These are phyloP conservation scores for Chrysanthemum seticuspe DNA, from an alignment of 129 eudicot species.

Conservation along the genomic window DNA sequence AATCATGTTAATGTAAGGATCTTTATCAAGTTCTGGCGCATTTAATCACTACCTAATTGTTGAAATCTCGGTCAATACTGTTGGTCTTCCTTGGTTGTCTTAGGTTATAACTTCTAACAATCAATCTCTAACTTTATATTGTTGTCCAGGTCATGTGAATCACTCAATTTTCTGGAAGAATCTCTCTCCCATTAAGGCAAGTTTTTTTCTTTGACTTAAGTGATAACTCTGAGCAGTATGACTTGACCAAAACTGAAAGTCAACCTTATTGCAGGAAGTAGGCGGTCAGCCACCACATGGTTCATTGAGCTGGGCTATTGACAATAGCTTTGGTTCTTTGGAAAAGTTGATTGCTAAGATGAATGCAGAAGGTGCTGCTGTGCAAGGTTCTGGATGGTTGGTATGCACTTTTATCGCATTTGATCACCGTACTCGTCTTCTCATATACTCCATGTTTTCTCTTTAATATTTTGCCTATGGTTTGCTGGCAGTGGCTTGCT, in stretches of 20 bases:
- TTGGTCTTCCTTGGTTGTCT: not conserved
- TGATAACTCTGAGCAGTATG: not conserved
- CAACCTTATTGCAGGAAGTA: slow-evolving; percentile 59
- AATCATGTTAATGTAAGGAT: too few species aligned
- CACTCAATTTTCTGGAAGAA: slow-evolving; percentile 99
- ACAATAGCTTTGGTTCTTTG: slow-evolving; percentile 67
- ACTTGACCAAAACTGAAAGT: not conserved
- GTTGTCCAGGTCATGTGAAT: slow-evolving; percentile 79
- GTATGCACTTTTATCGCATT: slow-evolving; percentile 40
- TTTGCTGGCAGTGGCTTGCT: slow-evolving; percentile 82
- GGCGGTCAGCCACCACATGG: slow-evolving; percentile 91
- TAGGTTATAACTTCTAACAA: not conserved
- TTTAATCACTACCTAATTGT: not conserved
- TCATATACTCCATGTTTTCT: not conserved
- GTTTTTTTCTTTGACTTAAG: not conserved
- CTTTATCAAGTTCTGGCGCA: not conserved
- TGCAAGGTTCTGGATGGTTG: slow-evolving; percentile 99
- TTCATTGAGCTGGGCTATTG: slow-evolving; percentile 77
- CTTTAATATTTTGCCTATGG: slow-evolving; percentile 15
- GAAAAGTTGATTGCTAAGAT: slow-evolving; percentile 79
- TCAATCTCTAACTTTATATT: slow-evolving; percentile 1
- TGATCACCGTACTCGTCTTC: not conserved
- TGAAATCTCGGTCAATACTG: not conserved
- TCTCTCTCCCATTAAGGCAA: slow-evolving; percentile 68
- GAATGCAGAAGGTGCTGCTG: slow-evolving; percentile 93